phyloP scores from a whole-genome alignment of 1,139 yeast species.

The Diutina ranongensis region DNA sequence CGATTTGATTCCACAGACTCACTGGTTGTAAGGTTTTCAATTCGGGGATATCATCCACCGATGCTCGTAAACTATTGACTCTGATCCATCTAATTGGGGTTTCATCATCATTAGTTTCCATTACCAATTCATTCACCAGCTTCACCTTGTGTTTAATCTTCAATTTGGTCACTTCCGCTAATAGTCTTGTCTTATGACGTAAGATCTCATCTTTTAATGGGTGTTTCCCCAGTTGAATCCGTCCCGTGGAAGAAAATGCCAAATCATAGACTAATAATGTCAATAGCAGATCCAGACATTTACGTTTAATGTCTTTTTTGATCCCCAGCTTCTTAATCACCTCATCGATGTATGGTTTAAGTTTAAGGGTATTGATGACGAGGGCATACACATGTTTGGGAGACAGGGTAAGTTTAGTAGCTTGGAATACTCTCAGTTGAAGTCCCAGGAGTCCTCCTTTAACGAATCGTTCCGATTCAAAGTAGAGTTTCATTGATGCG shows the following conservation, averaged over 20 bases:
- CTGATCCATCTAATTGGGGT: conserved; percentile 90
- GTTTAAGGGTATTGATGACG: conserved; percentile 65
- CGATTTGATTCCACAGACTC: conserved; percentile 31
- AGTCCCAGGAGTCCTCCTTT: conserved; percentile 21
- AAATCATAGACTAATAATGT: conserved; percentile 71
- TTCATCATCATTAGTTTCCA: conserved; percentile 34
- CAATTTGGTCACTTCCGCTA: conserved; percentile 70
- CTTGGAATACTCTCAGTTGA: conserved; percentile 56
- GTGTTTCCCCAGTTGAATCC: conserved; percentile 85
- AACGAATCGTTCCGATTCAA: conserved; percentile 45
- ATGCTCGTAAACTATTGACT: conserved; percentile 46
- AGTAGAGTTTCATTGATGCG: conserved; percentile 54
- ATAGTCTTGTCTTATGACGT: conserved; percentile 65
- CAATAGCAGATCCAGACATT: conserved; percentile 37
- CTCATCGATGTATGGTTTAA: conserved; percentile 46
- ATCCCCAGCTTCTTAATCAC: conserved; percentile 60
- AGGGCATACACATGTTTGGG: conserved; percentile 83
- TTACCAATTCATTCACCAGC: conserved; percentile 22
- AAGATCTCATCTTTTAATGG: conserved; percentile 76
- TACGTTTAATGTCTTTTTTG: conserved; percentile 30
- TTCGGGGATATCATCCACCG: conserved; percentile 24
- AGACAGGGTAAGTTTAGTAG: conserved; percentile 19
- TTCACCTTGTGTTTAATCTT: conserved; percentile 57
- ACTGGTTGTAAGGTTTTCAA: conserved; percentile 41
- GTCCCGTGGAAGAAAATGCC: conserved; percentile 59